These are phyloP conservation scores for Botryotinia narcissicola DNA, from an alignment of 2,329 filamentous ascomycete species.

Conservation along the genomic window DNA sequence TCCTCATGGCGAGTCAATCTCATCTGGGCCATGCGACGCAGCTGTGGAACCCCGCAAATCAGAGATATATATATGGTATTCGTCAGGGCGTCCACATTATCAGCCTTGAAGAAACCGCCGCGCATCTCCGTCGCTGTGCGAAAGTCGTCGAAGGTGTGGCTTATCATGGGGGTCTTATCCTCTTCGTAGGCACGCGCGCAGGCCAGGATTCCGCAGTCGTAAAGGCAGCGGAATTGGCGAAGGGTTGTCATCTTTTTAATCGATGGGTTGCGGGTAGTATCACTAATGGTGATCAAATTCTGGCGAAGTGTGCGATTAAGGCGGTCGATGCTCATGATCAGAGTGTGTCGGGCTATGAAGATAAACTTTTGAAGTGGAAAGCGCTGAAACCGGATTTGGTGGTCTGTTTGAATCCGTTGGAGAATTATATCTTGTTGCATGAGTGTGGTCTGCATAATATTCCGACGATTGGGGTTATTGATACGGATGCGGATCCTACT, in stretches of 20 bases:
- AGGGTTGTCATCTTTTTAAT: slow-evolving; percentile 84
- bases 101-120: slow-evolving; percentile 81
- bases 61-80: slow-evolving; percentile 89
- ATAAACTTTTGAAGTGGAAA: slow-evolving; percentile 59
- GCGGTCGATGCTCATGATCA: slow-evolving; percentile 76
- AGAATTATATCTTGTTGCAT: slow-evolving; percentile 87
- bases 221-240: slow-evolving; percentile 72
- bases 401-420: slow-evolving; percentile 85
- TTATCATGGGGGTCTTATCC: slow-evolving; percentile 75
- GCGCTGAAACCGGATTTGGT: slow-evolving; percentile 85
- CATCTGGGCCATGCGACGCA: slow-evolving; percentile 90
- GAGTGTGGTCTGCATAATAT: slow-evolving; percentile 87
- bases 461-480: slow-evolving; percentile 90
- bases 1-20: slow-evolving; percentile 81
- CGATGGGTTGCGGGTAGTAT: slow-evolving; percentile 90
- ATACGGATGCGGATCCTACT: slow-evolving; percentile 88
- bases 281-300: slow-evolving; percentile 88
- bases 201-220: slow-evolving; percentile 82
- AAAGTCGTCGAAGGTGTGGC: slow-evolving; percentile 87
- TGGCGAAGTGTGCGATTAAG: slow-evolving; percentile 66
- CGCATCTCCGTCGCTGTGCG: slow-evolving; percentile 88
- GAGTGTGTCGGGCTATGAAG: slow-evolving; percentile 58
- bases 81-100: slow-evolving; percentile 90
- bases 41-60: slow-evolving; percentile 92
- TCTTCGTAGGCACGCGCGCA: slow-evolving; percentile 85